phyloP scores from a whole-genome alignment of 176 grass and related monocot species.

The Triticum urartu region DNA sequence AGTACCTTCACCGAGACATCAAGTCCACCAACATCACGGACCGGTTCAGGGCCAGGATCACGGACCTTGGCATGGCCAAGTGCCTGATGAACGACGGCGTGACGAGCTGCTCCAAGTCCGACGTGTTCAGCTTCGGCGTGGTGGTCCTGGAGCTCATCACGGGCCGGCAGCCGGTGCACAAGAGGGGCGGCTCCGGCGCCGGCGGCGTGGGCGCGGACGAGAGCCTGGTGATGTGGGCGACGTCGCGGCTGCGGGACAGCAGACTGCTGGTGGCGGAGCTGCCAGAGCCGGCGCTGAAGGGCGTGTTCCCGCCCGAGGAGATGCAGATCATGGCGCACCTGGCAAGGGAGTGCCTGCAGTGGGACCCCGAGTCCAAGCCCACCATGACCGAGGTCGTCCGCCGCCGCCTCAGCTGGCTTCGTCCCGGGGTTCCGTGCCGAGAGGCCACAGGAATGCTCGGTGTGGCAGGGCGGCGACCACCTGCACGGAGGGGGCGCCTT shows the following conservation, averaged over 20 bases:
- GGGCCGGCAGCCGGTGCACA: slow-evolving; percentile 74
- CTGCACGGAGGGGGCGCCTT: too few species aligned
- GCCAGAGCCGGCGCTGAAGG: slow-evolving; percentile 66
- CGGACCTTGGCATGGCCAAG: too few species aligned
- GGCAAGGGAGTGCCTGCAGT: slow-evolving; percentile 89
- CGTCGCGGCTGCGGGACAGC: slow-evolving; percentile 62
- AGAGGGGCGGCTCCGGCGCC: slow-evolving; percentile 22
- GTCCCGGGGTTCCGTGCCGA: too few species aligned
- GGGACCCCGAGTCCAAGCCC: slow-evolving; percentile 87
- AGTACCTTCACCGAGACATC: too few species aligned
- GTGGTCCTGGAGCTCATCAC: slow-evolving; percentile 91
- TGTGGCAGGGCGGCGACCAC: too few species aligned
- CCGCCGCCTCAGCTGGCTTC: too few species aligned
- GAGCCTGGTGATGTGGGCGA: slow-evolving; percentile 88
- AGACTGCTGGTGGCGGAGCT: slow-evolving; percentile 77
- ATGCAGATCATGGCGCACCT: slow-evolving; percentile 97
- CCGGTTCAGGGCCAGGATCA: too few species aligned
- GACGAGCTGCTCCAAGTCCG: slow-evolving; percentile 50
- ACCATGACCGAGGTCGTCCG: slow-evolving; percentile 91
- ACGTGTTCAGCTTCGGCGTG: slow-evolving; percentile 97
- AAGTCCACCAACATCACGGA: too few species aligned
- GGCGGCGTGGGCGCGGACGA: slow-evolving; percentile 51
- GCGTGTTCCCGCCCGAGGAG: slow-evolving; percentile 78
- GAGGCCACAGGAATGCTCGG: too few species aligned
- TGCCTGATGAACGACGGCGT: too few species aligned